A percentile compares a stretch with the other conserved stretches of the same genome.
phyloP scores from a whole-genome alignment of 306 rosid genomes.

The Albizia julibrissin region DNA sequence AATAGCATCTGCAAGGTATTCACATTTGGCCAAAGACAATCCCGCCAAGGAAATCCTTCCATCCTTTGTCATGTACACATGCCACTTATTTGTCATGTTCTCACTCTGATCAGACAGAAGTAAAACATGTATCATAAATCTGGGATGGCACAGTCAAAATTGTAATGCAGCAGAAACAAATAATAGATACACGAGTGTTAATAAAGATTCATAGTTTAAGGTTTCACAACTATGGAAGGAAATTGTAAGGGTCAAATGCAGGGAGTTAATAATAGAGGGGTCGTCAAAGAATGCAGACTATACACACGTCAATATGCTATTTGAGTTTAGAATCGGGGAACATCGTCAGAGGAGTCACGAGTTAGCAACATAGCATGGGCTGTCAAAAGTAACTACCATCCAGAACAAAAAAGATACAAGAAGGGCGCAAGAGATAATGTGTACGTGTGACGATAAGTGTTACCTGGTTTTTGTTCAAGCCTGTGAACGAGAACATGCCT shows the following conservation, averaged over 20 bases:
- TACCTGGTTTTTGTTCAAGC: constrained; percentile 86
- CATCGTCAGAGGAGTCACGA: background rate
- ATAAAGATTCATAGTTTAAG: background rate
- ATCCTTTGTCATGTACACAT: constrained; percentile 95
- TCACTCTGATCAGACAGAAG: constrained; percentile 61
- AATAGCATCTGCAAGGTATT: constrained; percentile 94
- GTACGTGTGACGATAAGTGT: background rate
- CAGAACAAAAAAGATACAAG: background rate
- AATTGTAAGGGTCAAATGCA: background rate
- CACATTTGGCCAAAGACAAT: constrained; percentile 83
- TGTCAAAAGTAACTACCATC: background rate
- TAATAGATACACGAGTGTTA: background rate
- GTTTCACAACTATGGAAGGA: background rate
- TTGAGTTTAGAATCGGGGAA: background rate
- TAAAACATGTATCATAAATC: background rate
- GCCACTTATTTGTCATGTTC: constrained; percentile 95
- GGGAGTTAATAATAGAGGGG: background rate
- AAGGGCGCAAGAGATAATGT: constrained; percentile 6
- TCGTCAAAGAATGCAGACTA: background rate
- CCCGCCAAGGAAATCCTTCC: constrained; percentile 98
- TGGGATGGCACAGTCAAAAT: constrained; percentile 17
- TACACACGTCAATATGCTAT: too few relatives aligned
- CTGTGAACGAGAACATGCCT: constrained; percentile 98
- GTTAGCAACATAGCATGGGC: background rate
- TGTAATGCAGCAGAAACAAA: constrained; percentile 19